These are phyloP conservation scores for Melanogaster broomeanus DNA, from an alignment of 768 basidiomycete species.

Conservation along the genomic window DNA sequence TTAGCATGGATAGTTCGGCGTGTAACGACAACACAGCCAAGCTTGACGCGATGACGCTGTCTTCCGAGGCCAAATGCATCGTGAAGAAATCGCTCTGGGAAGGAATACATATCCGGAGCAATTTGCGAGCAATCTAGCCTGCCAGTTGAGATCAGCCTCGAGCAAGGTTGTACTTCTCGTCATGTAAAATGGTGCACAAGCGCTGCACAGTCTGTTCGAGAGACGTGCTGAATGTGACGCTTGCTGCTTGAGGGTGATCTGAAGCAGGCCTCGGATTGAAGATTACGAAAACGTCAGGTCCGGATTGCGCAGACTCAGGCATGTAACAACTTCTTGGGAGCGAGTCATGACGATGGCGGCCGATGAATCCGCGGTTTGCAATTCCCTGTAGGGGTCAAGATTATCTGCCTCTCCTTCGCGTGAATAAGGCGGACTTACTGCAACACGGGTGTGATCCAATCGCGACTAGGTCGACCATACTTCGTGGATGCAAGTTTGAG, in stretches of 20 bases:
- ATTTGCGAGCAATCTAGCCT: conserved; percentile 53
- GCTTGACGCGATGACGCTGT: conserved; percentile 49
- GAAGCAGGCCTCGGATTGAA: conserved; percentile 63
- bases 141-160: conserved; percentile 50
- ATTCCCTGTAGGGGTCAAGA: conserved; percentile 19
- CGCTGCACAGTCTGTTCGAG: conserved; percentile 40
- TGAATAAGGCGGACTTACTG: conserved; percentile 14
- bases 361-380: conserved; percentile 16
- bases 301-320: conserved; percentile 36
- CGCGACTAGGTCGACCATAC: conserved; percentile 35
- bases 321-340: conserved; percentile 58
- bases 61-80: conserved; percentile 24
- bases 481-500: conserved; percentile 37
- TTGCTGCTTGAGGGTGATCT: conserved; percentile 51
- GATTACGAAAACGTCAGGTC: conserved; percentile 47
- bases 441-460: conserved; percentile 30
- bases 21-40: conserved; percentile 45
- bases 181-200: conserved; percentile 44
- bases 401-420: no score
- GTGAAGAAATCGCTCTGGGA: conserved; percentile 27
- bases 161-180: conserved; percentile 37
- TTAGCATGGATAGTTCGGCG: conserved; percentile 42
- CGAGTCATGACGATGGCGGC: conserved; percentile 53
- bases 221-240: conserved; percentile 51
- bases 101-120: conserved; percentile 58